These are phyloP conservation scores for Pogostemon cablin DNA, from an alignment of 257 asterid genomes.

Conservation along the genomic window DNA sequence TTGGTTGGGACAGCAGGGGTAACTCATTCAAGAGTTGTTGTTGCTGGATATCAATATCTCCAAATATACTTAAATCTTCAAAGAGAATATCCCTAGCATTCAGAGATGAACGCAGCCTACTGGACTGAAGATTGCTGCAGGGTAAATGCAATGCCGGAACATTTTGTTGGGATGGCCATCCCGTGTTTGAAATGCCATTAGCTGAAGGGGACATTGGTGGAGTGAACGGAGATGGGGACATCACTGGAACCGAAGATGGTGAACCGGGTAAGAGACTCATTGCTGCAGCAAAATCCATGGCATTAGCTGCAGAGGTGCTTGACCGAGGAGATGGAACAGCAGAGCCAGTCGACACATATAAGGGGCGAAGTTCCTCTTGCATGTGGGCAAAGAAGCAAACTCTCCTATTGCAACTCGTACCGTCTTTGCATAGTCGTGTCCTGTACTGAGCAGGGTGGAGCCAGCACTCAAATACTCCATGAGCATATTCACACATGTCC, in stretches of 20 bases:
- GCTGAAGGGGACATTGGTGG: conserved; percentile 79
- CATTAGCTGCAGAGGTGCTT: conserved; percentile 43
- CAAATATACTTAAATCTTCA: conserved; percentile 46
- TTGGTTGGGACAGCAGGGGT: conserved; percentile 43
- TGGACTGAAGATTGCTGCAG: conserved; percentile 68
- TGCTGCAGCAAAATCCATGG: conserved; percentile 63
- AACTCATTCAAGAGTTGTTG: conserved; percentile 56
- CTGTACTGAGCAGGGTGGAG: conserved; percentile 88
- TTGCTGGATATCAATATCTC: conserved; percentile 56
- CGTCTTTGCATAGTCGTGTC: conserved; percentile 86
- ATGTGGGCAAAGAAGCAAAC: conserved; percentile 91
- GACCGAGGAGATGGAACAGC: conserved; percentile 78
- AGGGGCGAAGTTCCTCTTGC: conserved; percentile 77
- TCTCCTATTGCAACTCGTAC: conserved; percentile 64
- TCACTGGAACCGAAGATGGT: conserved; percentile 48
- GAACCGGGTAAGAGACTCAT: conserved; percentile 69
- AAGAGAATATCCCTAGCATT: conserved; percentile 65
- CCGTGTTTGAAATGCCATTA: conserved; percentile 52
- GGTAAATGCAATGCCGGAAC: conserved; percentile 79
- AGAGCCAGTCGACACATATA: conserved; percentile 78
- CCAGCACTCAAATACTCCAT: conserved; percentile 92
- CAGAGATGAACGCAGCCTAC: conserved; percentile 74
- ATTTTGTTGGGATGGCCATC: conserved; percentile 66
- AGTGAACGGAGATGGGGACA: conserved; percentile 68
- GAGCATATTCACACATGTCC: conserved; percentile 89